phyloP scores from a whole-genome alignment of 495 filamentous ascomycete genomes.

The Talaromyces ruber region DNA sequence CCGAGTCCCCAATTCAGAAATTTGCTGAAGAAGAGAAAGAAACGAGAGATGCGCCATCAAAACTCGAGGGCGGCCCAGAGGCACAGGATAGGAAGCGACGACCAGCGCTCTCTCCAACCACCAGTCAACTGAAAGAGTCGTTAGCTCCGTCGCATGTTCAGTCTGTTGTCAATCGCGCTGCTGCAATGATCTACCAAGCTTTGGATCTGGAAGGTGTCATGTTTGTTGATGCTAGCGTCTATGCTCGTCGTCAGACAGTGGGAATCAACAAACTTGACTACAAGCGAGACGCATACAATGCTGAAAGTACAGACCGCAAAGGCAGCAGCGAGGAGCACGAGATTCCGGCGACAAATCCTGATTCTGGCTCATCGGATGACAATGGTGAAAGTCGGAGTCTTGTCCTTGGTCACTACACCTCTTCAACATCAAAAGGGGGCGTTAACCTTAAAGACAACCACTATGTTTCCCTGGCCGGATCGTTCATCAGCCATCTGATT shows the following conservation, averaged over 20 bases:
- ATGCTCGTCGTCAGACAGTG: not conserved
- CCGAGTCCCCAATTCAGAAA: not conserved
- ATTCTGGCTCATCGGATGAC: not conserved
- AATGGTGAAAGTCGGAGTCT: not conserved
- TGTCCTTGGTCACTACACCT: not conserved
- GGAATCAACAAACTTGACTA: not conserved
- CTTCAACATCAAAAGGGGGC: not conserved
- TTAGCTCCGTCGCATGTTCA: not conserved
- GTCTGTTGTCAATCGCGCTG: not conserved
- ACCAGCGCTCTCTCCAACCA: not conserved
- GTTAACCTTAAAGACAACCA: not conserved
- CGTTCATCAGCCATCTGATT: not conserved
- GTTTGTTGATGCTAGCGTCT: not conserved
- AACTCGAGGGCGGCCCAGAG: not conserved
- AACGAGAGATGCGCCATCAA: not conserved
- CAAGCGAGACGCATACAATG: not conserved
- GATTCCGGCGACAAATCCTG: not conserved
- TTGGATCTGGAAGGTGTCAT: not conserved
- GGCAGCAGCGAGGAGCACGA: not conserved
- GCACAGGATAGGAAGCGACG: not conserved
- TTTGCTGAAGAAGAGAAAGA: not conserved
- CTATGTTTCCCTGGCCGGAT: not conserved
- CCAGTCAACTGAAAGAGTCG: constrained; percentile 10
- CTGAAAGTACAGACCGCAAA: not conserved
- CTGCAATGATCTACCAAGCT: not conserved